Conservation (phyloP, 1,284 basidiomycete genomes). For the Pseudozyma tsukubaensis region DNA sequence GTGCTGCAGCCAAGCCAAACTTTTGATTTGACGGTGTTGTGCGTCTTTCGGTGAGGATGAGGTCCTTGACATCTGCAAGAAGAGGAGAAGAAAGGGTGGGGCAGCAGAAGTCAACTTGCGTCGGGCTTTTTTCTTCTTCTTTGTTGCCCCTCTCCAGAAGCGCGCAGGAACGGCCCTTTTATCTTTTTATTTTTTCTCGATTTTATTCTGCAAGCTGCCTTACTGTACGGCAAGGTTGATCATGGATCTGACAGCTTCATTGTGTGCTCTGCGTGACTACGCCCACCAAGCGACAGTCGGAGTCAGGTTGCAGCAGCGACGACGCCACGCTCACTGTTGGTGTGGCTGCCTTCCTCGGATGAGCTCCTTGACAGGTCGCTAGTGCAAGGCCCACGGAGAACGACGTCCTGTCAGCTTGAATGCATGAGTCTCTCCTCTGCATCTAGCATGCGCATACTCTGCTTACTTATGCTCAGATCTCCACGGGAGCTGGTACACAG, state of each 20-base stretch:
- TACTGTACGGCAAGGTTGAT: conserved; percentile 5
- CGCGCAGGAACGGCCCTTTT: background rate
- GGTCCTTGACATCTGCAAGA: conserved; percentile 1
- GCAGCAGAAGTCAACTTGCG: conserved; percentile 16
- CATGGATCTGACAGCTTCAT: conserved; percentile 33
- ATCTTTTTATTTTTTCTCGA: background rate
- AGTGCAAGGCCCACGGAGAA: background rate
- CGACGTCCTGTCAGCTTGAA: background rate
- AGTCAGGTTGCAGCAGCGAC: background rate
- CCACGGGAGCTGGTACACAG: background rate
- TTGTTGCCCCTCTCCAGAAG: background rate
- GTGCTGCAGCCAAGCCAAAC: too few relatives aligned
- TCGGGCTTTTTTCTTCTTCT: conserved; percentile 9
- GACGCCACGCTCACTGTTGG: background rate
- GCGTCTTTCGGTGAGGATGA: background rate
- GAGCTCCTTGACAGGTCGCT: conserved; percentile 18
- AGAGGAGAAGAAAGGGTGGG: background rate
- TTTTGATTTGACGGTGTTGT: too few relatives aligned
- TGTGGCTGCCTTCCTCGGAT: background rate
- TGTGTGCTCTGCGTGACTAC: background rate
- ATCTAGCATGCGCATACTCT: conserved; percentile 1
- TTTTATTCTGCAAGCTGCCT: background rate
- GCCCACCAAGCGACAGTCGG: background rate
- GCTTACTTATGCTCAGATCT: background rate
- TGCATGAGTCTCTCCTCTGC: background rate